A percentile compares a stretch with the other conserved stretches of the same genome.
Conservation (phyloP, 1,284 basidiomycete genomes). For the Peniophora sp. region DNA sequence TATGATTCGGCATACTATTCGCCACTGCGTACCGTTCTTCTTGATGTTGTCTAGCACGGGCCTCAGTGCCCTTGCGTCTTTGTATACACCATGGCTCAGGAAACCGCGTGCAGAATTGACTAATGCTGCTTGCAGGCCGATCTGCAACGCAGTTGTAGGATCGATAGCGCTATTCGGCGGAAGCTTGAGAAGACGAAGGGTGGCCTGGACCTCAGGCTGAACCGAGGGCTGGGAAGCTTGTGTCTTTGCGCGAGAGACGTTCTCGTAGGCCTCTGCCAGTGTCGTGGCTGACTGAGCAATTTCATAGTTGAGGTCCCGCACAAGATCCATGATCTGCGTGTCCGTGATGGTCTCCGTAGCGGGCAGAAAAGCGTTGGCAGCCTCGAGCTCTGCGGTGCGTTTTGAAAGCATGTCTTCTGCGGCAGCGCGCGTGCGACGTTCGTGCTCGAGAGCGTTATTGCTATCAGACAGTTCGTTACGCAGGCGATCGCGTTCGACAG, state of each 20-base stretch:
- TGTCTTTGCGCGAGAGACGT: not conserved
- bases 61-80: not conserved
- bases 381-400: not conserved
- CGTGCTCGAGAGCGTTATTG: too few species aligned
- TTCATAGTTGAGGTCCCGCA: not conserved
- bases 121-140: not conserved
- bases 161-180: not conserved
- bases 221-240: too few species aligned
- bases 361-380: not conserved
- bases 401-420: not conserved
- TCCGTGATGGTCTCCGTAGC: not conserved
- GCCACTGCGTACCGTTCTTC: not conserved
- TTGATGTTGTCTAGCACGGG: not conserved
- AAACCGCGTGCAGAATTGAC: not conserved
- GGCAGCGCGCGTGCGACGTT: too few species aligned
- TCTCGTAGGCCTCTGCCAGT: not conserved
- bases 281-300: not conserved
- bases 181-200: not conserved
- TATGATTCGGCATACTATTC: not conserved
- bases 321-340: not conserved
- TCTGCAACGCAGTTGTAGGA: not conserved
- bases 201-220: too few species aligned
- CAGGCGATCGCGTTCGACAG: too few species aligned
- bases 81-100: not conserved
- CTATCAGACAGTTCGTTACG: too few species aligned